Evolutionary conservation across 257 asterid genomes (phyloP), one percentile per base, ranked within the genome.

Genomic region (Nicotiana attenuata): DNA sequence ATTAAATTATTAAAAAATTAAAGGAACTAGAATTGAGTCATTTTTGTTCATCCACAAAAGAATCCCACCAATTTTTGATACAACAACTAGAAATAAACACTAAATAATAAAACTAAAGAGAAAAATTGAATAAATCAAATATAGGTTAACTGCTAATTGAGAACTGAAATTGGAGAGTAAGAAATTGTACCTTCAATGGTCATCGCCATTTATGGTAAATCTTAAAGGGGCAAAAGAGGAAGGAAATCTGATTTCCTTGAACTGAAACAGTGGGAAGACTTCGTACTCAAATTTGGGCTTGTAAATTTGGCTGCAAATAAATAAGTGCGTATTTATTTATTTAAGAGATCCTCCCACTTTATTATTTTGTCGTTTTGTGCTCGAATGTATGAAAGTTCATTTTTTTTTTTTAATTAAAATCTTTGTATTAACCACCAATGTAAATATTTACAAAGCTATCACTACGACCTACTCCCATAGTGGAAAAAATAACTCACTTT

Each of bases 181-280:
- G 78, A 63, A 76, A 24, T 81, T n/a, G 75, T 65, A 94, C 97
- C 98, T 94, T 87, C 97, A 81, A 94, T 83, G 10, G 97, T 91
- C 98, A 94, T 94, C 45, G 97, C 93, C 97, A 94, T 92, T 83
- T 71, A 73, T 47, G 79, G 86, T 85, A 41, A 78, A 81, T 29
- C 66, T 50, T 55, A 53, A 24, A 64, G 64, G 15, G 17, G 15
- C 9, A 80, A 65, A 52, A 50, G 5, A n/a, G 56, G 81, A n/a
- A 50, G 33, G 28, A 11, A 11, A 60, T 73, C 24, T 73, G 61
- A 47, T 73, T 50, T 73, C 15, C 79, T 73, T 50, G 41, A 73
- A 73, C 63, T 50, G 63, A 50, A 73, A 47, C 61, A 0, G 20
- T 13, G 29, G 79, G 4, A 47, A 45, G 28, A 20, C 15, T 2